Base-by-base conservation (phyloP, 2,329 filamentous ascomycete species). In the Beauveria australis region DNA sequence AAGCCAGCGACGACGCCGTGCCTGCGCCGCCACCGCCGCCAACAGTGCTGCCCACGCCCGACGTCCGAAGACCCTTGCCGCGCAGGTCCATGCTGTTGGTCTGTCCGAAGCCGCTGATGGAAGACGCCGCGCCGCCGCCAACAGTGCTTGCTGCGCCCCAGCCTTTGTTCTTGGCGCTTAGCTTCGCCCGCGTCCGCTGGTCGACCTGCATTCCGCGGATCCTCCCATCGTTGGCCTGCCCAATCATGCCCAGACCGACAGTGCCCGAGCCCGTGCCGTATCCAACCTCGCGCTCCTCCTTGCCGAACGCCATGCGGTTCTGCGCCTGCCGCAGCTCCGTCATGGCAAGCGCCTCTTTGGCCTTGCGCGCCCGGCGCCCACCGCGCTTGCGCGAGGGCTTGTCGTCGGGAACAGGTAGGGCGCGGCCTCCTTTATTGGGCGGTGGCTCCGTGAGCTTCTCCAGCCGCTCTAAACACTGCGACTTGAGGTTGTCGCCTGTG, bases 341-440 rank as follows among this genome's bases (percentile, higher is more conserved):
- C 91, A 97, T 96, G 63, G 94, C 93, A 7, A 91, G 91, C 4
- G 93, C 92, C 74, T 96, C 94, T 81, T 99, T 99, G 63, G 93
- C 93, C 74, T 96, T 96, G 61, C 94, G 81, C 14, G 92, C 94
- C 65, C 92, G 82, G 60, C 93, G 82, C 56, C 94, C 94, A 73
- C 94, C 94, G 65, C 94, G 89, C 74, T 99, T 99, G 40, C 92
- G 83, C 0, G 90, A 87, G 1, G 92, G 94, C 73, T 97, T 99
- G 74, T 99, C 94, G 70, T 97, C 94, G 0, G 94, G 94, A 0
- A 91, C 90, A 1, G 93, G 93, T 0, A 97, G 82, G 1, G 94
- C 94, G 63, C 91, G 87, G 18, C 86, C 83, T 3, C 92, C 92
- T 70, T 94, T 92, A 76, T 96, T 97, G 4, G 91, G 88, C 2